Evolutionary conservation across 345 rosid species (phyloP), one percentile per base, ranked within the genome.

Genomic region (Rhizophora apiculata): DNA sequence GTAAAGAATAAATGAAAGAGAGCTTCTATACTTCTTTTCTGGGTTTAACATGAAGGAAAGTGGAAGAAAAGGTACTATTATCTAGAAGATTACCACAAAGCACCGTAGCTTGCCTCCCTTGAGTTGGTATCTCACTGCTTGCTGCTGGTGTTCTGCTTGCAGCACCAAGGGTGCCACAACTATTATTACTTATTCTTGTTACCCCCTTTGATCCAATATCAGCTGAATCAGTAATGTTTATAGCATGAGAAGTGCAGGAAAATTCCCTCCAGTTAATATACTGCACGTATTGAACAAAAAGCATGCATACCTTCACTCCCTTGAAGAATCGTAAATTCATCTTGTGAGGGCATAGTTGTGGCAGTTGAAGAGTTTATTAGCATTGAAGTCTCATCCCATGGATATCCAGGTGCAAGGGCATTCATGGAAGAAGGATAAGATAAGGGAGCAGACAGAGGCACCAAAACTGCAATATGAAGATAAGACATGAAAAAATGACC

Each of bases 141-240:
- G 85, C 80, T 31, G 84, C 48, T 72, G 85, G 82, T 31, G 83
- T 51, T 75, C 81, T 78, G 64, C 77, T 68, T 69, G 84, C 78
- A 82, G 79, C 85, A 75, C 78, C 92, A 75, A 80, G 75, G 71
- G 82, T 82, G 69, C 81, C 67, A 48, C 80, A 78, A 62, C 79
- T 68, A 74, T 82, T 85, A 81, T 73, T 83, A 80, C 74, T 79
- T 61, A 82, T 66, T 79, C 79, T 77, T 56, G 86, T n/a, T 69
- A 76, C 15, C 60, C 85, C 89, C 84, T 85, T 87, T 53, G 98
- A 84, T 81, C 92, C 96, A 89, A 83, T 76, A 88, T 94, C 91
- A 89, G 86, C 97, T 89, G 97, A 91, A 91, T 88, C 92, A 89
- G 86, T 84, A 87, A 85, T 19, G 78, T 82, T 71, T 75, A 82